Evolutionary conservation across 768 basidiomycete genomes (phyloP).

Genomic region (Pseudohyphozyma bogoriensis): DNA sequence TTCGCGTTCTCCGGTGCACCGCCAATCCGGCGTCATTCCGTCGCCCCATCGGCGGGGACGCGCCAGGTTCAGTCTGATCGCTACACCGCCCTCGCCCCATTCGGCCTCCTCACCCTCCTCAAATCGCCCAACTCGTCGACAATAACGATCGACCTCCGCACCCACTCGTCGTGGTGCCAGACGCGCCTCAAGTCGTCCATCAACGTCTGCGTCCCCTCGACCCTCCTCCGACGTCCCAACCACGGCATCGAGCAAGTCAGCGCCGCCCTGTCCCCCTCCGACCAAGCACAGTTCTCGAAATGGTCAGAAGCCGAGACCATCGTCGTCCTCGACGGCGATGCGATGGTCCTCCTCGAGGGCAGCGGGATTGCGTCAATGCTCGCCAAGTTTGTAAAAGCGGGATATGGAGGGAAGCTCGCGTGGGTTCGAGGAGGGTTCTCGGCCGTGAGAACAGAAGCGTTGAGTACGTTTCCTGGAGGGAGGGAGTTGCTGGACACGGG

Average conservation of each 20-base stretch:
- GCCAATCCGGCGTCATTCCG: neutral
- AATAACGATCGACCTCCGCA: constrained; percentile 80
- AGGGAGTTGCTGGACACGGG: neutral
- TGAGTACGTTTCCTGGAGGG: too few relatives aligned
- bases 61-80: neutral
- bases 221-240: constrained; percentile 78
- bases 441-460: constrained; percentile 40
- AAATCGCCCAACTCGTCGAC: constrained; percentile 13
- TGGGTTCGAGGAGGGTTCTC: constrained; percentile 81
- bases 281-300: constrained; percentile 50
- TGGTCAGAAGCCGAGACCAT: constrained; percentile 43
- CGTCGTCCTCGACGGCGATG: constrained; percentile 78
- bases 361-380: constrained; percentile 38
- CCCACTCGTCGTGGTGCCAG: constrained; percentile 59
- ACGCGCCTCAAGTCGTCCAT: constrained; percentile 57
- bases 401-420: constrained; percentile 52
- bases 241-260: constrained; percentile 69
- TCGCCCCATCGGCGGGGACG: neutral
- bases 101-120: constrained; percentile 10
- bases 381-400: constrained; percentile 41
- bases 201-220: constrained; percentile 85
- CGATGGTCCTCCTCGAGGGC: constrained; percentile 49
- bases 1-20: neutral
- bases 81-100: constrained; percentile 11
- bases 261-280: constrained; percentile 62